These are phyloP conservation scores for Vitis labrusca DNA, from an alignment of 164 flowering plant genomes.

Conservation along the genomic window DNA sequence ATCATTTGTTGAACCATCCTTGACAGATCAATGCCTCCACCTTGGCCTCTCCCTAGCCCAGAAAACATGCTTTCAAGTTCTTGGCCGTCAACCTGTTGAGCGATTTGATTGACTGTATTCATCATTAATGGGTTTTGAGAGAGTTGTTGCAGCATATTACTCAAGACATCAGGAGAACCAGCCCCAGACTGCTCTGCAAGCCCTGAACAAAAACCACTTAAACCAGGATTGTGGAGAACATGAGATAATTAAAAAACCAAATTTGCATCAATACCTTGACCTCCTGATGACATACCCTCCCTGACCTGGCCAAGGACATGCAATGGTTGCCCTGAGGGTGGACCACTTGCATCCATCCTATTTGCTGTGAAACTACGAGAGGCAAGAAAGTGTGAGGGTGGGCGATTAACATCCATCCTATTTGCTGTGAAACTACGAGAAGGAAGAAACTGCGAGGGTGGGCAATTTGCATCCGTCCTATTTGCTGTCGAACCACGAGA, in stretches of 20 bases:
- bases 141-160: constrained; percentile 75
- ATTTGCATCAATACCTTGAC: constrained; percentile 35
- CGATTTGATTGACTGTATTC: constrained; percentile 73
- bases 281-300: constrained; percentile 17
- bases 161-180: constrained; percentile 73
- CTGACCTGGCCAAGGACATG: constrained; percentile 22
- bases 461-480: constrained; percentile 15
- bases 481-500: constrained; percentile 31
- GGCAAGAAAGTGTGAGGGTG: constrained; percentile 40
- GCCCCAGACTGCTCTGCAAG: constrained; percentile 83
- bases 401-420: constrained; percentile 15
- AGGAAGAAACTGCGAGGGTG: constrained; percentile 41
- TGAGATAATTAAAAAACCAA: constrained; percentile 60
- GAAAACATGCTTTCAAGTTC: constrained; percentile 62
- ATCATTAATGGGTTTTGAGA: constrained; percentile 78
- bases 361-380: constrained; percentile 31
- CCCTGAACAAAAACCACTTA: constrained; percentile 70
- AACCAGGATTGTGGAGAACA: constrained; percentile 62
- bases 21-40: constrained; percentile 76
- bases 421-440: constrained; percentile 31
- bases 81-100: constrained; percentile 68
- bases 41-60: constrained; percentile 57
- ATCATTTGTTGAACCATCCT: constrained; percentile 94
- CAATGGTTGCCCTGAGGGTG: constrained; percentile 20
- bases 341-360: constrained; percentile 20